Percentiles rank a stretch among this genome's conserved stretches.
Evolutionary conservation across 2,329 filamentous ascomycete genomes (phyloP).

Genomic region (Colletotrichum spaethianum): DNA sequence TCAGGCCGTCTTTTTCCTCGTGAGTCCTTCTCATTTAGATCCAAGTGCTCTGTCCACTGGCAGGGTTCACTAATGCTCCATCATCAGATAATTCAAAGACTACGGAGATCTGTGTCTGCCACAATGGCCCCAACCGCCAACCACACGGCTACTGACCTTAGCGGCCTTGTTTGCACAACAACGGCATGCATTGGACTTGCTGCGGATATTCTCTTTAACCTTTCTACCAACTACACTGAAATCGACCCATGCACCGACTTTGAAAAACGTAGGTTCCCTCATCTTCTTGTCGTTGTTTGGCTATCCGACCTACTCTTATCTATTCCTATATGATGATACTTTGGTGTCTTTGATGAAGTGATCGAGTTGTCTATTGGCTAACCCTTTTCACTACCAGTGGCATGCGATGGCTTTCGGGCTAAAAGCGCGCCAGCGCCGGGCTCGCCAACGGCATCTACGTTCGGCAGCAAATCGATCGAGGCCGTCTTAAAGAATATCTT

Average conservation of each 20-base stretch:
- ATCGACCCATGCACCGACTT: conserved; percentile 79
- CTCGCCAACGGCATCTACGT: conserved; percentile 70
- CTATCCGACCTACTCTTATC: not conserved
- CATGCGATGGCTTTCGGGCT: conserved; percentile 76
- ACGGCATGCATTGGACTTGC: conserved; percentile 49
- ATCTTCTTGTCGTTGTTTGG: not conserved
- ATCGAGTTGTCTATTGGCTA: not conserved
- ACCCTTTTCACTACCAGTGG: conserved; percentile 51
- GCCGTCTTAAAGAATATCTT: conserved; percentile 73
- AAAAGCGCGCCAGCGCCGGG: conserved; percentile 76
- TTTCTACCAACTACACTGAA: conserved; percentile 64
- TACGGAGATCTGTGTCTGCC: not conserved
- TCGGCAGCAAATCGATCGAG: conserved; percentile 71
- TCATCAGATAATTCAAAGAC: not conserved
- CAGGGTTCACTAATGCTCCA: not conserved
- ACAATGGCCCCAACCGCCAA: not conserved
- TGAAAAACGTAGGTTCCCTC: conserved; percentile 59
- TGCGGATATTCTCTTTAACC: conserved; percentile 46
- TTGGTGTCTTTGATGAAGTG: not conserved
- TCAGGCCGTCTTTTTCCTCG: not conserved
- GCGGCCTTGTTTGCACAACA: conserved; percentile 41
- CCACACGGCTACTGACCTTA: not conserved
- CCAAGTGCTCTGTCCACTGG: not conserved
- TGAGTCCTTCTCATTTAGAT: not conserved
- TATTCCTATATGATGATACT: not conserved